Conservation (phyloP, 2,329 filamentous ascomycete genomes). For the Didymella lethalis region DNA sequence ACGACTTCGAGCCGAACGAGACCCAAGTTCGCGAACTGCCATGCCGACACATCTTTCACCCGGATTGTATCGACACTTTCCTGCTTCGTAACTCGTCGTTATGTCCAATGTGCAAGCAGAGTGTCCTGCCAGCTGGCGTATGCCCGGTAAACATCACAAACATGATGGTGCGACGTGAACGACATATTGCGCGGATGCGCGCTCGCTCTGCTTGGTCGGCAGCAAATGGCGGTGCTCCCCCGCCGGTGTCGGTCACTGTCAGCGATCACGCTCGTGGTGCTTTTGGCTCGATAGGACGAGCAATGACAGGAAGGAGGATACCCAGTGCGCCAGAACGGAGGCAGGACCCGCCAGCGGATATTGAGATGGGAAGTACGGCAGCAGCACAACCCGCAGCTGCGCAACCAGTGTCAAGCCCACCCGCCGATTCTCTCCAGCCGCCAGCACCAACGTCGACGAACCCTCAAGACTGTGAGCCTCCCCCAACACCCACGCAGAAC, state of each 20-base stretch:
- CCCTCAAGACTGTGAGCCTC: constrained; percentile 8
- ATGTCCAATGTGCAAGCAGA: constrained; percentile 90
- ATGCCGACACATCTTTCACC: constrained; percentile 93
- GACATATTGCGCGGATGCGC: constrained; percentile 69
- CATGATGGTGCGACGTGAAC: constrained; percentile 83
- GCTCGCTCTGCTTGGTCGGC: constrained; percentile 51
- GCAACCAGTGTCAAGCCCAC: constrained; percentile 1
- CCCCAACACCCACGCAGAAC: constrained; percentile 28
- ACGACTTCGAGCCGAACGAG: constrained; percentile 73
- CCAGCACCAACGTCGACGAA: not conserved
- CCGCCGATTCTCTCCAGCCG: not conserved
- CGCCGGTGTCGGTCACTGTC: constrained; percentile 1
- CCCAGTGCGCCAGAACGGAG: constrained; percentile 42
- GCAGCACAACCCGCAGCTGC: not conserved
- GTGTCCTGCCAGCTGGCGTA: constrained; percentile 73
- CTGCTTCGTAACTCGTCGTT: constrained; percentile 80
- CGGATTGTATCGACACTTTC: constrained; percentile 88
- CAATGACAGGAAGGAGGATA: constrained; percentile 37
- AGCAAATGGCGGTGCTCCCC: constrained; percentile 1
- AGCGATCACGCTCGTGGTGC: constrained; percentile 10
- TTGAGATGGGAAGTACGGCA: constrained; percentile 39
- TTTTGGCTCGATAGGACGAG: constrained; percentile 37
- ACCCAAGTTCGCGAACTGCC: constrained; percentile 84
- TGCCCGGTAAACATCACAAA: constrained; percentile 68
- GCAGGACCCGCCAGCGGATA: constrained; percentile 34